A percentile compares a stretch with the other conserved stretches of the same genome.
phyloP scores from a whole-genome alignment of 169 alveolate species.

The Plasmodium gallinaceum region DNA sequence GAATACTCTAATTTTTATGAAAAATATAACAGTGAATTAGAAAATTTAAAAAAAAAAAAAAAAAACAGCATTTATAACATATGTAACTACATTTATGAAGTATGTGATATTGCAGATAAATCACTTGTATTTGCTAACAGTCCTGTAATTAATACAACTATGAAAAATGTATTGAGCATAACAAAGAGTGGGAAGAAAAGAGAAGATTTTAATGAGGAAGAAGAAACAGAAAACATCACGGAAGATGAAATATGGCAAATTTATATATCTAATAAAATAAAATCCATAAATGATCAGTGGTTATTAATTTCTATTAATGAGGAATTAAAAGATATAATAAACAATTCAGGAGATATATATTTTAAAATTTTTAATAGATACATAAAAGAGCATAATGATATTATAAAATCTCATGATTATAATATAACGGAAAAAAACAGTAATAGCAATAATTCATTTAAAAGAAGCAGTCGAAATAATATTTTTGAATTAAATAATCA shows the following conservation, averaged over 20 bases:
- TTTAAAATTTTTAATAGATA: slow-evolving; percentile 67
- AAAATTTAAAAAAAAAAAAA: slow-evolving; percentile 3
- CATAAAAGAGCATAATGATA: slow-evolving; percentile 65
- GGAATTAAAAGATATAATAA: slow-evolving; percentile 52
- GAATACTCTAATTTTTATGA: slow-evolving; percentile 45
- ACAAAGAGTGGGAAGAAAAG: slow-evolving; percentile 76
- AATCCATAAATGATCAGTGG: slow-evolving; percentile 70
- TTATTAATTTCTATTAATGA: slow-evolving; percentile 56
- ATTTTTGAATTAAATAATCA: slow-evolving; percentile 41
- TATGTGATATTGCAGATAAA: slow-evolving; percentile 75
- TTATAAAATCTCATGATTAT: slow-evolving; percentile 54
- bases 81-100: slow-evolving; percentile 73
- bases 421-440: not conserved
- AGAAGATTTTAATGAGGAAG: slow-evolving; percentile 74
- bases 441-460: not conserved
- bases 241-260: slow-evolving; percentile 78
- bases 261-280: slow-evolving; percentile 61
- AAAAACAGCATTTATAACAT: slow-evolving; percentile 44
- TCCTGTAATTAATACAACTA: slow-evolving; percentile 69
- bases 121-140: slow-evolving; percentile 69
- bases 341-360: slow-evolving; percentile 52
- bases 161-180: slow-evolving; percentile 66
- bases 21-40: slow-evolving; percentile 52
- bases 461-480: not conserved
- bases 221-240: slow-evolving; percentile 31